phyloP scores from a whole-genome alignment of 305 asterid species.

The Fraxinus angustifolia region DNA sequence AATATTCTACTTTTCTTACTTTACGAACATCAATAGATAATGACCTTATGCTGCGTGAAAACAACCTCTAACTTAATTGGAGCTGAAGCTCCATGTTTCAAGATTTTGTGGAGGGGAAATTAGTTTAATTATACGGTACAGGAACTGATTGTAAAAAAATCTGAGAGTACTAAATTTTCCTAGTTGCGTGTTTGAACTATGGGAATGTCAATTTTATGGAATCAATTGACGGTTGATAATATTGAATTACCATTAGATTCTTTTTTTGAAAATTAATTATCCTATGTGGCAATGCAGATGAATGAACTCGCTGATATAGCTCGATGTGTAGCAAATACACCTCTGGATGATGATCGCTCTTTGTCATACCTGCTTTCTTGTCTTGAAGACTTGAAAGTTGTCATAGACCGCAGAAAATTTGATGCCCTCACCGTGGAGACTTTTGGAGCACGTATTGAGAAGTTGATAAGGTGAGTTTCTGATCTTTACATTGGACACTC shows the following conservation, averaged over 20 bases:
- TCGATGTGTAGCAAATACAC: conserved; percentile 90
- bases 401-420: conserved; percentile 78
- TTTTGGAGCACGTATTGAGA: conserved; percentile 97
- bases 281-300: conserved; percentile 52
- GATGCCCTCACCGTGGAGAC: conserved; percentile 97
- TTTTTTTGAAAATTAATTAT: conserved; percentile 10
- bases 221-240: background rate
- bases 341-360: conserved; percentile 87
- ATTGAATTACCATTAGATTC: background rate
- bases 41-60: conserved; percentile 15
- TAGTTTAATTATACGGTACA: conserved; percentile 5
- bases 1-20: background rate
- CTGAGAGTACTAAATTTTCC: background rate
- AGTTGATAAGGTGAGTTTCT: conserved; percentile 67
- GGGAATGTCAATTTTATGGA: conserved; percentile 7
- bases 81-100: background rate
- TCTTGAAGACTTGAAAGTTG: conserved; percentile 95
- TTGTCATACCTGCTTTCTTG: conserved; percentile 80
- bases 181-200: background rate
- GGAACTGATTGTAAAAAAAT: background rate
- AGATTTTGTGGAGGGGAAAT: conserved; percentile 12
- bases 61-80: conserved; percentile 7
- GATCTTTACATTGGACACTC: conserved; percentile 19
- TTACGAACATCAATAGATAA: background rate
- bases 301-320: conserved; percentile 98